phyloP scores from a whole-genome alignment of 441 rosid genomes.

The Capsella rubella region DNA sequence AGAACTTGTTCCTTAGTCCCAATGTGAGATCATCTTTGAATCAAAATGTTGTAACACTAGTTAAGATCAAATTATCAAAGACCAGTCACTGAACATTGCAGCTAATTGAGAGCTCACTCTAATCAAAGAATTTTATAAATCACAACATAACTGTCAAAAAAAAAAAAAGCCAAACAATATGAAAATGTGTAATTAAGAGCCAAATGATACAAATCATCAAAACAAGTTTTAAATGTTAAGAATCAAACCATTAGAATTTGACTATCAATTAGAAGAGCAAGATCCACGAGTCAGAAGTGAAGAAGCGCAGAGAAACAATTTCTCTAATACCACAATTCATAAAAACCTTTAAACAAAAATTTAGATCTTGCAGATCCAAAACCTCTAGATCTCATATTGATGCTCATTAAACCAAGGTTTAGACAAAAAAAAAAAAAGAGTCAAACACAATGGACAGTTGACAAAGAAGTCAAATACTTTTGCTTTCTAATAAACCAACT shows the following conservation, averaged over 20 bases:
- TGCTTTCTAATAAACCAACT: not conserved
- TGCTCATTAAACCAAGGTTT: constrained; percentile 11
- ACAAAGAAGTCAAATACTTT: constrained; percentile 27
- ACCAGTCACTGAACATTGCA: constrained; percentile 4
- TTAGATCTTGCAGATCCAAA: constrained; percentile 34
- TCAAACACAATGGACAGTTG: not conserved
- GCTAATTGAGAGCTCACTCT: not conserved
- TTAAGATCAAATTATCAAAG: not conserved
- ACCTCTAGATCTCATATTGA: constrained; percentile 36
- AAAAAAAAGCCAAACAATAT: too few species aligned
- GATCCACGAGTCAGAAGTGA: not conserved
- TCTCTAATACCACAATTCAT: not conserved
- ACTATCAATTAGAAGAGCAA: not conserved
- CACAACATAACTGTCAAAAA: not conserved
- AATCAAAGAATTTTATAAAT: not conserved
- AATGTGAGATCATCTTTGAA: not conserved
- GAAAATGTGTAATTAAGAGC: too few species aligned
- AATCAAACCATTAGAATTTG: too few species aligned
- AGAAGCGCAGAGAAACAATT: too few species aligned
- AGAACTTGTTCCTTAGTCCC: not conserved
- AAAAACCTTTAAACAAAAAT: constrained; percentile 7
- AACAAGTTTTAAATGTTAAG: too few species aligned
- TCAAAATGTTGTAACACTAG: constrained; percentile 10
- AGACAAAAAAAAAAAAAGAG: not conserved
- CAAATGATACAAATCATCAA: too few species aligned